Conservation (phyloP, 495 filamentous ascomycete genomes). For the Echria macrotheca region DNA sequence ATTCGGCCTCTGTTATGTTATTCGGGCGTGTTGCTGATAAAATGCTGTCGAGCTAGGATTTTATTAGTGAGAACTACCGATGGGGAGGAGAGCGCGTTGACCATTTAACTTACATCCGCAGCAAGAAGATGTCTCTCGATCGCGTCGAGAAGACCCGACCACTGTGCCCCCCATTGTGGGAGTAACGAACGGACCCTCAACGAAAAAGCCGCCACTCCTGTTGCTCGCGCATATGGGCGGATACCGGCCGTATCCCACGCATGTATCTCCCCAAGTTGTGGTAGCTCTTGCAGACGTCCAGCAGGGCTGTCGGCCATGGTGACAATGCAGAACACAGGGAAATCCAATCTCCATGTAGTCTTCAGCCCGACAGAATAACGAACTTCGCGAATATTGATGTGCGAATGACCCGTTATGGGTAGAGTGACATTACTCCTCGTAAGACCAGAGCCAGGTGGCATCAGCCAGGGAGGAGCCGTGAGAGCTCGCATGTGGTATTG, state of each 20-base stretch:
- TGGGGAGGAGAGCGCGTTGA: too few species aligned
- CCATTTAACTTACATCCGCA: background rate
- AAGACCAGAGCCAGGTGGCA: too few species aligned
- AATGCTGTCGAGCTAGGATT: constrained; percentile 3
- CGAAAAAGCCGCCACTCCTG: constrained; percentile 2
- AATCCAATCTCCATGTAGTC: constrained; percentile 2
- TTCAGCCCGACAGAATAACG: constrained; percentile 1
- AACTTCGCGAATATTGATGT: too few species aligned
- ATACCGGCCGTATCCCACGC: constrained; percentile 1
- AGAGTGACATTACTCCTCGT: too few species aligned
- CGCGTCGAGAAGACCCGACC: background rate
- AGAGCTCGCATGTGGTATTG: constrained; percentile 3
- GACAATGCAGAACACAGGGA: background rate
- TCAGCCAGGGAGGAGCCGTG: too few species aligned
- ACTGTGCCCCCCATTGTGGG: background rate
- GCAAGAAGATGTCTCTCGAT: background rate
- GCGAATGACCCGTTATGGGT: too few species aligned
- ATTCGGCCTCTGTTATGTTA: background rate
- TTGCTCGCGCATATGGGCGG: background rate
- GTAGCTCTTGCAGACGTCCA: background rate
- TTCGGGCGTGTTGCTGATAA: background rate
- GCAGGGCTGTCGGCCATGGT: constrained; percentile 1
- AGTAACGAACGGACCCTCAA: background rate
- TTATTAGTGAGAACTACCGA: too few species aligned
- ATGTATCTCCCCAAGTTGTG: background rate